Evolutionary conservation across 2,329 filamentous ascomycete genomes (phyloP).

Genomic region (Botrytis cinerea): DNA sequence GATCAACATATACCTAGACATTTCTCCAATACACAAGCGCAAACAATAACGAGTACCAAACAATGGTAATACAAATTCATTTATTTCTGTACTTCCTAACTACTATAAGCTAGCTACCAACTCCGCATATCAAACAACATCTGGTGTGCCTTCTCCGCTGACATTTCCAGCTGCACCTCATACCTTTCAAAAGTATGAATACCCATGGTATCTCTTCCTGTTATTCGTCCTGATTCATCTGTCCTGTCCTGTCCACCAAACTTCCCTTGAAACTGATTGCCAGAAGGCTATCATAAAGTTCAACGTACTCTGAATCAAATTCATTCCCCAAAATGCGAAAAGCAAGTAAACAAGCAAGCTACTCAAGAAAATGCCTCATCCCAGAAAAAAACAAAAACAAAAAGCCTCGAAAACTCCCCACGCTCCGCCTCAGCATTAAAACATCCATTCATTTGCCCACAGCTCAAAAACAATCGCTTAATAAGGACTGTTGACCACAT

Average conservation of each 20-base stretch:
- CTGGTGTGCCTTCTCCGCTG: not conserved
- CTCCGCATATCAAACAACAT: not conserved
- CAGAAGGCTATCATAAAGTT: not conserved
- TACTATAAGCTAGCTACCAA: not conserved
- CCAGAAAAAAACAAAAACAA: not conserved
- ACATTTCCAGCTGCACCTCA: constrained; percentile 13
- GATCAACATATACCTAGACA: not conserved
- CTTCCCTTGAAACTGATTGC: too few relatives aligned
- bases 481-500: constrained; percentile 75
- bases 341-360: not conserved
- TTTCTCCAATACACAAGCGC: not conserved
- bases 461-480: constrained; percentile 37
- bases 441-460: not conserved
- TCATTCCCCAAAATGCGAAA: not conserved
- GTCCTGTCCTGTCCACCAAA: not conserved
- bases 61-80: not conserved
- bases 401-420: constrained; percentile 4
- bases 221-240: not conserved
- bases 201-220: constrained; percentile 10
- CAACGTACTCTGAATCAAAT: not conserved
- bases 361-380: not conserved
- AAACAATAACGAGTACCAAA: not conserved
- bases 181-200: not conserved
- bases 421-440: not conserved
- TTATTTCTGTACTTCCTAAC: not conserved